Conservation (phyloP, 2,329 filamentous ascomycete species). For the Exophiala phaeomuriformis region DNA sequence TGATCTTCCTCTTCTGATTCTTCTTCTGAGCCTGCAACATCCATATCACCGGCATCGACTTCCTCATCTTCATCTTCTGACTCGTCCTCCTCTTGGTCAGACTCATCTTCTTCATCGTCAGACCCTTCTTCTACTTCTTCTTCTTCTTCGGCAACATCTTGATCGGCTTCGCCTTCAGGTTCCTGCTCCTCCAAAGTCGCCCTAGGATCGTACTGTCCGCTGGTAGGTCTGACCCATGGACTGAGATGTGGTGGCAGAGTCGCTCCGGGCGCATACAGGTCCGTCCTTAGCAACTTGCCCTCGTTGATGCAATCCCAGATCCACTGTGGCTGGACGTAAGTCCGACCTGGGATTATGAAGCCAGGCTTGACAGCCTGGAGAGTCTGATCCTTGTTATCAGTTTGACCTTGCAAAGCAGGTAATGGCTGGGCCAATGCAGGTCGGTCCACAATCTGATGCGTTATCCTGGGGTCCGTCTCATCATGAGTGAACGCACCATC, state of each 20-base stretch:
- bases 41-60: conserved; percentile 42
- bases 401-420: conserved; percentile 30
- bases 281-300: conserved; percentile 75
- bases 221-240: conserved; percentile 83
- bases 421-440: conserved; percentile 51
- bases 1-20: conserved; percentile 47
- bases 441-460: conserved; percentile 91
- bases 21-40: conserved; percentile 35
- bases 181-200: conserved; percentile 80
- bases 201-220: conserved; percentile 87
- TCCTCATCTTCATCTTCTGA: conserved; percentile 38
- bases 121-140: conserved; percentile 42
- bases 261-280: conserved; percentile 83
- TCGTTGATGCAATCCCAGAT: conserved; percentile 96
- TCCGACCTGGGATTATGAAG: conserved; percentile 78
- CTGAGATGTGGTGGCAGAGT: conserved; percentile 89
- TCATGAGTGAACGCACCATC: conserved; percentile 88
- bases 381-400: conserved; percentile 23
- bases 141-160: conserved; percentile 46
- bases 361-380: conserved; percentile 43
- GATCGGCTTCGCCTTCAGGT: conserved; percentile 71
- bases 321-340: conserved; percentile 96
- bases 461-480: conserved; percentile 80
- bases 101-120: conserved; percentile 32
- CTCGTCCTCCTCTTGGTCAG: conserved; percentile 27